These are phyloP conservation scores for Yamadazyma kanchanaburiensis DNA, from an alignment of 1,139 yeast species.

Conservation along the genomic window DNA sequence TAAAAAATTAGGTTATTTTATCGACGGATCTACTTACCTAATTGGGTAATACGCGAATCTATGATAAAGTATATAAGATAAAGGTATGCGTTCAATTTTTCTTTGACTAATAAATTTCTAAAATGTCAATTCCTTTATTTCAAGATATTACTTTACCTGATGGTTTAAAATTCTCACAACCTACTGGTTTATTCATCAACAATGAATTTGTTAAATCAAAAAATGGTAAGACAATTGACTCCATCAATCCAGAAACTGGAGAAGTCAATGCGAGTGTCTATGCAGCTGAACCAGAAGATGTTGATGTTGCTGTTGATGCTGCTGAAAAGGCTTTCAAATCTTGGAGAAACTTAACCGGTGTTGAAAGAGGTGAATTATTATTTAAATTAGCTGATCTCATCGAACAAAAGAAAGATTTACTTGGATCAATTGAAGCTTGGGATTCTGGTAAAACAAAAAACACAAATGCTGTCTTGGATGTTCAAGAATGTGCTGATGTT, in stretches of 20 bases:
- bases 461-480: conserved; percentile 50
- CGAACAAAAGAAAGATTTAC: conserved; percentile 52
- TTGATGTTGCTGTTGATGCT: conserved; percentile 71
- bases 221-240: conserved; percentile 59
- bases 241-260: conserved; percentile 67
- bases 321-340: conserved; percentile 68
- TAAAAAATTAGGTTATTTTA: too few species aligned
- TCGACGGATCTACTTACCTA: too few species aligned
- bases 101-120: too few species aligned
- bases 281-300: conserved; percentile 66
- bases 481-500: conserved; percentile 54
- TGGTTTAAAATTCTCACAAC: conserved; percentile 55
- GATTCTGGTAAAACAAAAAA: conserved; percentile 77
- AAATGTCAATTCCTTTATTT: conserved; percentile 26
- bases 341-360: conserved; percentile 45
- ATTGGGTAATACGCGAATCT: too few species aligned
- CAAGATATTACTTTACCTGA: conserved; percentile 52
- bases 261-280: conserved; percentile 63
- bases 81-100: too few species aligned
- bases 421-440: conserved; percentile 71
- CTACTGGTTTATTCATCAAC: conserved; percentile 79
- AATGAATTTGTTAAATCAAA: conserved; percentile 68
- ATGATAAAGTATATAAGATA: too few species aligned
- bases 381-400: conserved; percentile 60
- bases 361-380: conserved; percentile 52